Evolutionary conservation across 805 yeast genomes (phyloP).

Genomic region (Starmerella riodocensis): DNA sequence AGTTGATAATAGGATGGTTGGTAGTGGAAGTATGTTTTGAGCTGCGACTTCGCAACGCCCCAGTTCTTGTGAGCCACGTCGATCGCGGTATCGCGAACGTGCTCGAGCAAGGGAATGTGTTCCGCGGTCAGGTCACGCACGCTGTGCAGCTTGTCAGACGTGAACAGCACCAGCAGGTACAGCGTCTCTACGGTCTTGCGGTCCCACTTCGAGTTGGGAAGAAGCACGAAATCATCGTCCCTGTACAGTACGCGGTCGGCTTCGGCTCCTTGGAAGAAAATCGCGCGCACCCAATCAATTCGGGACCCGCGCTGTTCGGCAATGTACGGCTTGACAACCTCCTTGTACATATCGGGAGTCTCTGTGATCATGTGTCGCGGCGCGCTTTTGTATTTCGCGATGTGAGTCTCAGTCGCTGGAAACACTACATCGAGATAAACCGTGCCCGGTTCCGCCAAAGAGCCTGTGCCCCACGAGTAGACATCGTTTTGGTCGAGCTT

Average conservation of each 20-base stretch:
- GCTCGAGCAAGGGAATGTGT: conserved; percentile 48
- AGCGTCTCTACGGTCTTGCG: conserved; percentile 52
- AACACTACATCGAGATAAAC: conserved; percentile 58
- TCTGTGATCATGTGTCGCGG: conserved; percentile 52
- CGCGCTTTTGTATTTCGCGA: conserved; percentile 58
- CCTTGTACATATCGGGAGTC: conserved; percentile 61
- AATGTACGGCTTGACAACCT: conserved; percentile 60
- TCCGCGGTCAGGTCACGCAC: conserved; percentile 55
- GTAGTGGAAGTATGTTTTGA: conserved; percentile 72
- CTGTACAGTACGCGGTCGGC: conserved; percentile 64
- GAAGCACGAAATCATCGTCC: conserved; percentile 54
- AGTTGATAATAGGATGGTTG: conserved; percentile 95
- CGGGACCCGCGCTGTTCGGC: conserved; percentile 62
- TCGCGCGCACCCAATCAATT: conserved; percentile 81
- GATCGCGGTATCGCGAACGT: conserved; percentile 35
- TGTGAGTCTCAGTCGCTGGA: conserved; percentile 83
- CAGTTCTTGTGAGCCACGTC: conserved; percentile 38
- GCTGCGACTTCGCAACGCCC: conserved; percentile 39
- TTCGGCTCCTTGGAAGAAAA: conserved; percentile 69
- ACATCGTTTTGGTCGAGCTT: conserved; percentile 62
- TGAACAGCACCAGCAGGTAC: conserved; percentile 66
- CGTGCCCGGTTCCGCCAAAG: conserved; percentile 41
- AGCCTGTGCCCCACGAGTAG: conserved; percentile 65
- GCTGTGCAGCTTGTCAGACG: conserved; percentile 44
- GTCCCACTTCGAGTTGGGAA: conserved; percentile 96